Conservation (phyloP, 495 filamentous ascomycete species). For the Tricharina praecox region DNA sequence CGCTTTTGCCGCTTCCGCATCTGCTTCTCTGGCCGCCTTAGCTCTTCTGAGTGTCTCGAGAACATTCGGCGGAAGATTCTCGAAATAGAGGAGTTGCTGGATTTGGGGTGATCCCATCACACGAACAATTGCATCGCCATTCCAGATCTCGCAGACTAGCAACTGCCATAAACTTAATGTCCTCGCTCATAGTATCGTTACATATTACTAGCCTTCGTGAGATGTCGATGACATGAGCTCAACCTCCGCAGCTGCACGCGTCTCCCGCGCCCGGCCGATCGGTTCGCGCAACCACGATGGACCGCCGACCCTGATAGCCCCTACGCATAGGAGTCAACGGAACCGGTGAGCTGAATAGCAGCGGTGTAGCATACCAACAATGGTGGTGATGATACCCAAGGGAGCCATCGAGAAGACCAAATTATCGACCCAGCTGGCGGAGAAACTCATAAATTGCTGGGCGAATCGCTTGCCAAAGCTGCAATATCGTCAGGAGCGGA, state of each 20-base stretch:
- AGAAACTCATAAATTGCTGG: slow-evolving; percentile 41
- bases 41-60: no score
- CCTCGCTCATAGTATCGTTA: no score
- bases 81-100: slow-evolving; percentile 13
- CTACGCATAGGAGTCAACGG: neutral
- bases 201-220: slow-evolving; percentile 7
- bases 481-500: neutral
- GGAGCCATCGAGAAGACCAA: slow-evolving; percentile 38
- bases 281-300: slow-evolving; percentile 14
- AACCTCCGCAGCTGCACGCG: slow-evolving; percentile 17
- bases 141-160: slow-evolving; percentile 24
- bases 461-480: slow-evolving; percentile 36
- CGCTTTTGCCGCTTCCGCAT: no score
- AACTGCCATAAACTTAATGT: neutral
- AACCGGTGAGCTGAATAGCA: neutral
- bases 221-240: slow-evolving; percentile 28
- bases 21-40: no score
- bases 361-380: slow-evolving; percentile 25
- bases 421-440: slow-evolving; percentile 32
- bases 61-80: no score
- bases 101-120: slow-evolving; percentile 10
- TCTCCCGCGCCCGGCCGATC: slow-evolving; percentile 22
- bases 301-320: slow-evolving; percentile 32
- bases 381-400: no score
- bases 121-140: slow-evolving; percentile 21